phyloP scores from a whole-genome alignment of 805 yeast species.

The Nakazawaea ambrosiae region DNA sequence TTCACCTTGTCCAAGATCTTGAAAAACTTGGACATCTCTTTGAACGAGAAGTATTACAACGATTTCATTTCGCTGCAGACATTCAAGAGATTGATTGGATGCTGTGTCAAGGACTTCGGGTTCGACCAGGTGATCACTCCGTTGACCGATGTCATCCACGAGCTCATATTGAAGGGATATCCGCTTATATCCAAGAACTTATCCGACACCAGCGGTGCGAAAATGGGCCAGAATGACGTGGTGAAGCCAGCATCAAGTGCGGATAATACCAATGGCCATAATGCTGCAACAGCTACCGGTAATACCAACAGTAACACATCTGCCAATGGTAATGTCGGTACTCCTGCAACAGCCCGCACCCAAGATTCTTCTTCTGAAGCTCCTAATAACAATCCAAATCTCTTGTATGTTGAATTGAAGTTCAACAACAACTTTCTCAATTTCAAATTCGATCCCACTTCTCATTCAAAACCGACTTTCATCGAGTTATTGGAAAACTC shows the following conservation, averaged over 20 bases:
- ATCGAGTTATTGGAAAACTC: constrained; percentile 76
- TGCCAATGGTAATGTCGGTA: neutral
- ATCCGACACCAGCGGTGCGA: neutral
- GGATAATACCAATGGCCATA: neutral
- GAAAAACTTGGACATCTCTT: constrained; percentile 33
- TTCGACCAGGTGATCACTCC: constrained; percentile 63
- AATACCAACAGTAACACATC: neutral
- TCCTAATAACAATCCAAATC: no score
- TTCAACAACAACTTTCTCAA: constrained; percentile 51
- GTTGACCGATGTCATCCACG: constrained; percentile 62
- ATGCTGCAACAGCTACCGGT: no score
- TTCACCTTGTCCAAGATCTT: constrained; percentile 35
- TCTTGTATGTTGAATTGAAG: constrained; percentile 35
- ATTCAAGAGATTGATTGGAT: constrained; percentile 55
- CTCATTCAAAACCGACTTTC: constrained; percentile 75
- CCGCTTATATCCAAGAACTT: constrained; percentile 47
- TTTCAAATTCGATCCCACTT: constrained; percentile 56
- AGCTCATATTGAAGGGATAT: constrained; percentile 51
- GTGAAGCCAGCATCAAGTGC: no score
- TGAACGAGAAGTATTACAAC: constrained; percentile 14
- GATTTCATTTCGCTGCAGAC: constrained; percentile 50
- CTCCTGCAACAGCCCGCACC: neutral
- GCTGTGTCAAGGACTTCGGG: constrained; percentile 73
- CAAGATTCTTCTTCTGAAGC: neutral
- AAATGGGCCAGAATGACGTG: no score